Conservation (phyloP, 2,329 filamentous ascomycete species). For the Colletotrichum sp. region DNA sequence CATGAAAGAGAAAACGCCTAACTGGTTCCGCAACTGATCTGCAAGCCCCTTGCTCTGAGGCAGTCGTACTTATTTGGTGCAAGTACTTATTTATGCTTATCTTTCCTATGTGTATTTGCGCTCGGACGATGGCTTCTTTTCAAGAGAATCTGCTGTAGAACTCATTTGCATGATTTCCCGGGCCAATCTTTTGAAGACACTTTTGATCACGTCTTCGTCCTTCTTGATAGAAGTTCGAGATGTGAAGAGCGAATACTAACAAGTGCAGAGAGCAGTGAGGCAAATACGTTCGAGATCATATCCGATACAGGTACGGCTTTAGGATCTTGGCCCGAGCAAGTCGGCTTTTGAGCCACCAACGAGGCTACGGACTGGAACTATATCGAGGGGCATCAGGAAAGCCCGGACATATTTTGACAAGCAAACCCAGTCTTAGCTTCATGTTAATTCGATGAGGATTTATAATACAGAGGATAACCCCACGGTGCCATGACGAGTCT, state of each 20-base stretch:
- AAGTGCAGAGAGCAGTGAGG: not conserved
- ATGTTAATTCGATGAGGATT: not conserved
- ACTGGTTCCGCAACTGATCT: not conserved
- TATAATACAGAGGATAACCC: not conserved
- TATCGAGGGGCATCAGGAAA: not conserved
- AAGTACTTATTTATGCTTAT: not conserved
- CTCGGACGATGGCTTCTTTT: not conserved
- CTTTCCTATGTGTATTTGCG: not conserved
- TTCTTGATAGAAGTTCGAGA: not conserved
- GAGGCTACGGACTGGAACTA: not conserved
- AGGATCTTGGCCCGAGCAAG: not conserved
- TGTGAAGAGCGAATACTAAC: not conserved
- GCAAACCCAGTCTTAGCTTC: not conserved
- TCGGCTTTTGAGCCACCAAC: not conserved
- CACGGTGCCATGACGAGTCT: not conserved
- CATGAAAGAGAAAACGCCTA: not conserved
- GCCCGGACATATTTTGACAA: not conserved
- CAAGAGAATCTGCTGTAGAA: accelerated
- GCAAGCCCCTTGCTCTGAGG: not conserved
- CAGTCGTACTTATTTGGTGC: not conserved
- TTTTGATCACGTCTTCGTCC: not conserved
- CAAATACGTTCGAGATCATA: not conserved
- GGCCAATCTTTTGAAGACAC: not conserved
- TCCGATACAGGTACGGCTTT: not conserved
- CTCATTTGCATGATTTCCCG: not conserved